Evolutionary conservation across 106 monocot species (phyloP).

Genomic region (Gastrodia elata): DNA sequence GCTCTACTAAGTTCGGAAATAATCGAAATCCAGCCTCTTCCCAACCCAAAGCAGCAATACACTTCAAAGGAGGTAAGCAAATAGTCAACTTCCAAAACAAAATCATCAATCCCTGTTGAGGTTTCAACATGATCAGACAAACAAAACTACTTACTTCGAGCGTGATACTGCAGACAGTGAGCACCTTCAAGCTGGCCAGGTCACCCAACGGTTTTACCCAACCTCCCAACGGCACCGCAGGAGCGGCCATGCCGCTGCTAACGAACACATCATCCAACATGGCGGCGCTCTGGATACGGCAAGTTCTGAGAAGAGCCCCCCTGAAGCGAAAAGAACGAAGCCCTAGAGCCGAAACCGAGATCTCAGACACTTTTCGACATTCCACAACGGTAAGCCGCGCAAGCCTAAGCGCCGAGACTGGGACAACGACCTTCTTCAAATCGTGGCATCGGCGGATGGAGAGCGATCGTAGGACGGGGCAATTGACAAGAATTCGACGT

Average conservation of each 20-base stretch:
- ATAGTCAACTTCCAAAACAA: background rate
- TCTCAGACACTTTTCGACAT: conserved; percentile 15
- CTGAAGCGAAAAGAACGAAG: conserved; percentile 31
- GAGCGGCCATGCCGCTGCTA: conserved; percentile 11
- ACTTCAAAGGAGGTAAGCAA: conserved; percentile 11
- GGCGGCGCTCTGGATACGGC: background rate
- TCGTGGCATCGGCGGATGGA: conserved; percentile 18
- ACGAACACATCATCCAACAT: conserved; percentile 28
- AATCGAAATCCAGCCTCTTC: conserved; percentile 9
- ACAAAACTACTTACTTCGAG: conserved; percentile 19
- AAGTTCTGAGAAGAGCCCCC: conserved; percentile 13
- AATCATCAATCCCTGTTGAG: background rate
- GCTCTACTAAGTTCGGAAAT: conserved; percentile 19
- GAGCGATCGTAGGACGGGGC: conserved; percentile 22
- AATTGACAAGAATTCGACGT: conserved; percentile 16
- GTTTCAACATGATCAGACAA: background rate
- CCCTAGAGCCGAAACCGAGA: conserved; percentile 9
- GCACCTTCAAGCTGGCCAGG: conserved; percentile 20
- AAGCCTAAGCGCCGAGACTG: conserved; percentile 5
- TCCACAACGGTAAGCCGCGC: conserved; percentile 25
- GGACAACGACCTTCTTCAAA: conserved; percentile 17
- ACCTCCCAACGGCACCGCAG: conserved; percentile 14
- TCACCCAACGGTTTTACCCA: conserved; percentile 12
- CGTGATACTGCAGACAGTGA: conserved; percentile 29
- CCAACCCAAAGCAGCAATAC: conserved; percentile 12